Evolutionary conservation across 768 basidiomycete species (phyloP).

Genomic region (Phallus indusiatus): DNA sequence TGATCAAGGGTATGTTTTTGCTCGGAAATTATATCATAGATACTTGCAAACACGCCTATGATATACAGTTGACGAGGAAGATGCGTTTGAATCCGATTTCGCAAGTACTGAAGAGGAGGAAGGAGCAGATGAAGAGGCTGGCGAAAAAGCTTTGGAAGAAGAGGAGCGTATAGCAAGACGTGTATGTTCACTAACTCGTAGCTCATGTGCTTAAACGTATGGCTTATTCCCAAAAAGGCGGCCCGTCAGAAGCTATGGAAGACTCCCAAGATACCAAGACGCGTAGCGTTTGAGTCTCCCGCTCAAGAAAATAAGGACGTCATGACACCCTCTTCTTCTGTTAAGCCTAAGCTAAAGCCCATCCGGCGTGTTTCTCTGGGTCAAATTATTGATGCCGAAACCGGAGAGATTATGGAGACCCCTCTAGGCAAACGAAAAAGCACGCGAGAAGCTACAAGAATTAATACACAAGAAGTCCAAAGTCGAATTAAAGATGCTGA

Average conservation of each 20-base stretch:
- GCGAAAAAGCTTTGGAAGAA: slow-evolving; percentile 45
- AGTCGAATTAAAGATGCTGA: slow-evolving; percentile 40
- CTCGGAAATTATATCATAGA: neutral
- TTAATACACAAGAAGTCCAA: slow-evolving; percentile 36
- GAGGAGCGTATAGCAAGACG: slow-evolving; percentile 43
- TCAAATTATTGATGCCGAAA: slow-evolving; percentile 46
- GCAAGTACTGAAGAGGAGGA: slow-evolving; percentile 73
- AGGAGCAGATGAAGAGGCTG: slow-evolving; percentile 35
- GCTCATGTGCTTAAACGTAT: neutral
- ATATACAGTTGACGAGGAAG: slow-evolving; percentile 56
- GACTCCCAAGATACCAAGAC: slow-evolving; percentile 1
- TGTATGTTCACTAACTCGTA: neutral
- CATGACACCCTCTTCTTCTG: neutral
- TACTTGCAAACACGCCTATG: neutral
- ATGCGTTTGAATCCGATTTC: slow-evolving; percentile 77
- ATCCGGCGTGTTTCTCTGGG: slow-evolving; percentile 49
- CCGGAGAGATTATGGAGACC: slow-evolving; percentile 43
- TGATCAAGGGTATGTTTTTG: slow-evolving; percentile 41
- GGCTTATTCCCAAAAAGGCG: neutral
- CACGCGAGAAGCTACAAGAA: slow-evolving; percentile 56
- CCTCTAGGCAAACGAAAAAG: slow-evolving; percentile 38
- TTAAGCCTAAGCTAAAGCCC: slow-evolving; percentile 17
- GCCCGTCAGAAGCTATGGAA: slow-evolving; percentile 10
- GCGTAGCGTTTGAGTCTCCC: slow-evolving; percentile 3
- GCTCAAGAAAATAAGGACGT: neutral